Evolutionary conservation across 345 rosid species (phyloP), one percentile per base, ranked within the genome.

Genomic region (Citrus maxima): DNA sequence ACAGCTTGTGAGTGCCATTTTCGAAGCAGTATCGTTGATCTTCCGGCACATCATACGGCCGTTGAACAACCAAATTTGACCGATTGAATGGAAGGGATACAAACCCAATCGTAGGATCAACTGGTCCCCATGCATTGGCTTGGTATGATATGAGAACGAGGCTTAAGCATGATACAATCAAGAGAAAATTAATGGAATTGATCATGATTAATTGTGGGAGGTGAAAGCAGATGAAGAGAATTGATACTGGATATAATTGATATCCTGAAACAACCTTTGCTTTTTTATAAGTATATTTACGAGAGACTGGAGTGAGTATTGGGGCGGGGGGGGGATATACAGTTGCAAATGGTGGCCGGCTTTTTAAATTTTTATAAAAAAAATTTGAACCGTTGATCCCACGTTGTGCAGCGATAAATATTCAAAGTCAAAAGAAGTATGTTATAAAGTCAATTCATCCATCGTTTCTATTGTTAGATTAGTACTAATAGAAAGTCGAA

Each of bases 1-100:
- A 24, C 58, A 70, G 54, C 59, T 30, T 70, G 73, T 70, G 73
- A 46, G 16, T 21, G n/a, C 73, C 73, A 46, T 70, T 14, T 46
- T 46, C 3, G 59, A 70, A 70, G 73, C 73, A 24, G 59, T 70
- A 70, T 25, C 73, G 34, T 3, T 70, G 58, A 27, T 70, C 37
- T 70, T 46, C 58, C 14, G 34, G n/a, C 22, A 46, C 37, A 70
- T 70, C 54, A 46, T 70, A 46, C 56, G 73, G 73, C 59, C 35
- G 19, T 54, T 70, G 73, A 6, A 70, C 22, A 2, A 5, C 19
- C 9, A 70, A 46, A 70, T 70, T 70, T 49, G 73, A 70, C 1
- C 2, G 22, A 18, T 46, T 70, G 27, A 70, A 46, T 13, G 73
- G 73, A 24, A 70, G 35, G 1, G 73, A 42, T 4, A 49, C n/a